Evolutionary conservation across 805 yeast species (phyloP), one percentile per base, ranked within the genome.

Genomic region (Teunomyces kruisii): DNA sequence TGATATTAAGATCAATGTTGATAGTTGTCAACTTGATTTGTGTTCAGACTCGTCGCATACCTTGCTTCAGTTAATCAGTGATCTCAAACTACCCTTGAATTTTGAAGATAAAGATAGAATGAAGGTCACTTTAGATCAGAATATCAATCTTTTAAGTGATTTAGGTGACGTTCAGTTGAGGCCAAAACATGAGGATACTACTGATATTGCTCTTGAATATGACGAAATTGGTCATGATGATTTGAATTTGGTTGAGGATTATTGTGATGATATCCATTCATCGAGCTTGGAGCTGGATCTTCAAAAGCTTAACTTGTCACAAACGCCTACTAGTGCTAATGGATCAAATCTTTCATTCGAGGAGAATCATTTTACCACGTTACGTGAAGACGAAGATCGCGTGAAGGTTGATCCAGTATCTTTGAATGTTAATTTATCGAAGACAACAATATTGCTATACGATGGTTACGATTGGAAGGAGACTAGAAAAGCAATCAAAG

Each of bases 381-480:
- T 26, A 16, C 28, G 44, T 16, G 41, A 32, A 2, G 39, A 30
- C 1, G 36, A 42, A 4, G 33, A 15, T 4, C 22, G 17, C 8
- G 27, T 41, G 6, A 35, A 40, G 3, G 55, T 58, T 2, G 48
- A 55, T 24, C 68, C 68, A 1, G 46, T 67, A 6, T 55, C 50
- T 27, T 8, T 71, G 16, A 64, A 64, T 32, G 46, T 72, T 7
- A 67, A 68, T 36, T 56, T 75, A 4, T 59, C 74, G 2, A 74
- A 73, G 39, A 62, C 71, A 0, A 58, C 55, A 1, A 55, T 86
- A 2, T 78, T 72, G 41, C 64, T 92, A 14, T 83, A 78, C 60
- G 99, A 94, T 67, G 99, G 99, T 0, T 94, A 84, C 58, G 98
- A 94, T 55, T 90, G 97, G 95, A 78, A 77, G 44, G 79, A 80